These are phyloP conservation scores for Penicillium paxilli DNA, from an alignment of 495 filamentous ascomycete species.

Conservation along the genomic window DNA sequence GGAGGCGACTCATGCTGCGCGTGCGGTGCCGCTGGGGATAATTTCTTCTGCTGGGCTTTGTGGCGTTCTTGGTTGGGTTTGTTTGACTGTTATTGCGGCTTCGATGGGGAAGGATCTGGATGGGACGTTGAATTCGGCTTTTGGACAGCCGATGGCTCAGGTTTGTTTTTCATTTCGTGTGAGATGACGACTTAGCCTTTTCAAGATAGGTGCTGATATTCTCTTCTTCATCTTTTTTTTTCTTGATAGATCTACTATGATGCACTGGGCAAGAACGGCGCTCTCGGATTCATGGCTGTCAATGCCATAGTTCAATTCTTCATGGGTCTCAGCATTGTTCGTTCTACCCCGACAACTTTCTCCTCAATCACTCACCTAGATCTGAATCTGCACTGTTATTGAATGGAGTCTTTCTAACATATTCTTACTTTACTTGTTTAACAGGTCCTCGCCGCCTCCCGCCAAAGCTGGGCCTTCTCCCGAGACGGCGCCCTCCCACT, in stretches of 20 bases:
- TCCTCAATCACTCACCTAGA: background rate
- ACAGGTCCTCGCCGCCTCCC: conserved; percentile 54
- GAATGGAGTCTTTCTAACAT: conserved; percentile 8
- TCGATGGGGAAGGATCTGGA: conserved; percentile 39
- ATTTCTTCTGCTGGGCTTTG: conserved; percentile 42
- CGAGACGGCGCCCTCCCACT: conserved; percentile 62
- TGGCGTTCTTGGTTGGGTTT: conserved; percentile 56
- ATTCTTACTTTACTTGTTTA: too few species aligned
- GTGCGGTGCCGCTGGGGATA: conserved; percentile 63
- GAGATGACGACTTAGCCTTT: too few species aligned
- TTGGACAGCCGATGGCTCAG: conserved; percentile 50
- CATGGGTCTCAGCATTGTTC: conserved; percentile 44
- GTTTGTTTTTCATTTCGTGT: conserved; percentile 18
- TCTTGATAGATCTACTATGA: conserved; percentile 42
- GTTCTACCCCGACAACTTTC: background rate
- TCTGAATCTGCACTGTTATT: too few species aligned
- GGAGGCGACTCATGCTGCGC: conserved; percentile 62
- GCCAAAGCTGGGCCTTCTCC: conserved; percentile 63
- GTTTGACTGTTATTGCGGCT: conserved; percentile 45
- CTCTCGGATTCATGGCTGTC: conserved; percentile 47
- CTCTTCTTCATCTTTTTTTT: conserved; percentile 34
- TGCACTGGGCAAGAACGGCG: conserved; percentile 44
- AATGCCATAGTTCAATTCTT: conserved; percentile 46
- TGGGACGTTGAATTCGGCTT: conserved; percentile 30
- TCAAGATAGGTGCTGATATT: too few species aligned